These are phyloP conservation scores for Pythium vanterpoolii DNA, from an alignment of 352 stramenopile species.

Conservation along the genomic window DNA sequence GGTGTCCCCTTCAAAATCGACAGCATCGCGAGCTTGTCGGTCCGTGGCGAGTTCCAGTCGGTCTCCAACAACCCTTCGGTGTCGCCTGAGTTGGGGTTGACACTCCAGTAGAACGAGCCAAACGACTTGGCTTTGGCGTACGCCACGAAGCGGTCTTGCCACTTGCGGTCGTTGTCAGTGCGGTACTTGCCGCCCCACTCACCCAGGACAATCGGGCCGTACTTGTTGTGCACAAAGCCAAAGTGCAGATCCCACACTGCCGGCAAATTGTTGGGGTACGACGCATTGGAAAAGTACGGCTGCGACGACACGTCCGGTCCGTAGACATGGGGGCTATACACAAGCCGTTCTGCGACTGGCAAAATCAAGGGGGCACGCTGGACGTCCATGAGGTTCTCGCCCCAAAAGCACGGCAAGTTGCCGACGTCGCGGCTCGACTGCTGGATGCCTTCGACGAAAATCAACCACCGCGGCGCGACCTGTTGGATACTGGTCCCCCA, in stretches of 20 bases:
- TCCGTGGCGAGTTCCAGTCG: conserved; percentile 53
- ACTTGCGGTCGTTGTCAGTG: conserved; percentile 32
- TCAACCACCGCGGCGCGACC: conserved; percentile 39
- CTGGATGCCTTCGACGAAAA: conserved; percentile 57
- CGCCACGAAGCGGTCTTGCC: conserved; percentile 43
- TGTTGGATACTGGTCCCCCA: conserved; percentile 24
- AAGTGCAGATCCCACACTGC: conserved; percentile 60
- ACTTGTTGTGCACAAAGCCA: conserved; percentile 31
- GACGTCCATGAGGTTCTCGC: conserved; percentile 42
- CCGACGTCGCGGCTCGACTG: conserved; percentile 24
- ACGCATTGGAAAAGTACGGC: conserved; percentile 37
- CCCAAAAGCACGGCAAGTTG: conserved; percentile 46
- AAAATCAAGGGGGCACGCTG: conserved; percentile 23
- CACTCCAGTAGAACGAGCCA: conserved; percentile 55
- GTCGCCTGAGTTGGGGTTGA: conserved; percentile 64
- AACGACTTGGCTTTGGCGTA: conserved; percentile 35
- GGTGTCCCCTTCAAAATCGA: conserved; percentile 36
- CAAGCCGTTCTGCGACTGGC: conserved; percentile 33
- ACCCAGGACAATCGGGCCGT: conserved; percentile 45
- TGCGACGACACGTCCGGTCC: conserved; percentile 41
- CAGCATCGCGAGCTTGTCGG: conserved; percentile 44
- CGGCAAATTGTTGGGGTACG: conserved; percentile 47
- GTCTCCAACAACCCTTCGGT: conserved; percentile 50
- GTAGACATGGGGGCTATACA: conserved; percentile 56
- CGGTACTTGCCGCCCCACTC: conserved; percentile 54